Base-by-base conservation (phyloP, 805 yeast species). In the Candida tallmaniae region DNA sequence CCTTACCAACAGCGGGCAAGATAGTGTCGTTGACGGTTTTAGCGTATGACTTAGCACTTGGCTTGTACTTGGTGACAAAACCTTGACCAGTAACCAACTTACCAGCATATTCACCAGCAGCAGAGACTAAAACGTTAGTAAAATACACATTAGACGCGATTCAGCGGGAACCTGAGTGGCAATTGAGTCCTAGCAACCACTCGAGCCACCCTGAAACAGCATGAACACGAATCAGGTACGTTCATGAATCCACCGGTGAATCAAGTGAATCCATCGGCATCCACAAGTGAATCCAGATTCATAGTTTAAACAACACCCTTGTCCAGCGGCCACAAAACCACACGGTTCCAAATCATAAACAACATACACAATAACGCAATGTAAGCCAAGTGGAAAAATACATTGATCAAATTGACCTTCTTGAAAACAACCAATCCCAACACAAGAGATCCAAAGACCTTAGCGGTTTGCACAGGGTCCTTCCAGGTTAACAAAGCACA, bases 31-130 rank as follows among this genome's bases (percentile, higher is more conserved):
- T 59, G 51, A 66, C 40, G 29, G 48, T 42, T 48, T 54, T 48
- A 51, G 72, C 62, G 38, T 48, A 52, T 5, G 68, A 48, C 38
- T 53, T 50, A 30, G 60, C 53, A n/a, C 74, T 65, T 36, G 93
- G 86, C 57, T 74, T 80, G 70, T 83, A 78, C 50, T 79, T 76
- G 41, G 88, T 74, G 41, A 90, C 80, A 43, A 89, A 70, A 13
- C 97, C 96, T 52, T 71, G 68, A 45, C 96, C 96, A 32, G 84
- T 72, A 46, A 82, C 61, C 27, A 77, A 49, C 54, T 82, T 82
- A 42, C 95, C 83, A 38, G 71, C 68, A 53, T 80, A 83, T 67
- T 89, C 97, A 36, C 80, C 83, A 37, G 74, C 68, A 34, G 88
- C 93, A 32, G 90, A 73, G 19, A 73, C 65, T 42, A 70, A 13